These are phyloP conservation scores for Leishmania gerbilli DNA, from an alignment of 208 protist genomes.

Conservation along the genomic window DNA sequence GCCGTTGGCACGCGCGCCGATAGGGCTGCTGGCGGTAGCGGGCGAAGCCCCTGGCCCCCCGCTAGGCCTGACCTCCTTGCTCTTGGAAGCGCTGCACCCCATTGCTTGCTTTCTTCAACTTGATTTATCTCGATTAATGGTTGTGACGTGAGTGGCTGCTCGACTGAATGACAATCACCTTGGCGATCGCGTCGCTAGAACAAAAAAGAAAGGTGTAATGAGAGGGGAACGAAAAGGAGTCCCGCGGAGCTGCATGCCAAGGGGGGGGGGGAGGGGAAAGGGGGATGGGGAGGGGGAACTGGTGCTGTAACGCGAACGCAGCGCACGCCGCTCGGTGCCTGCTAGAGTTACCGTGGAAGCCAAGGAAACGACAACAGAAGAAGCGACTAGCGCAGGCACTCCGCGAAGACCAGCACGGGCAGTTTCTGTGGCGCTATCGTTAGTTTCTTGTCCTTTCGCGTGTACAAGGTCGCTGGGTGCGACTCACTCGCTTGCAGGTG, in stretches of 20 bases:
- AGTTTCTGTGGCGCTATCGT: background rate
- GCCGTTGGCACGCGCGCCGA: constrained; percentile 3
- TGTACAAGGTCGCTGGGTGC: background rate
- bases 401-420: background rate
- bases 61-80: constrained; percentile 24
- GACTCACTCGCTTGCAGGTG: background rate
- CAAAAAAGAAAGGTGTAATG: background rate
- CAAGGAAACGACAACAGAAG: background rate
- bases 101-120: constrained; percentile 29
- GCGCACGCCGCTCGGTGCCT: background rate
- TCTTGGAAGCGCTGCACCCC: constrained; percentile 58
- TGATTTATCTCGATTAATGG: background rate
- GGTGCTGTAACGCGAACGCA: background rate
- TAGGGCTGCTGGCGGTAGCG: background rate
- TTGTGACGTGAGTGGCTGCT: background rate
- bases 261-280: background rate
- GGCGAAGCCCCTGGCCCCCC: constrained; percentile 4
- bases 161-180: background rate
- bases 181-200: background rate
- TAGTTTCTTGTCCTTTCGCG: background rate
- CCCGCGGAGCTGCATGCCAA: background rate
- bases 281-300: background rate
- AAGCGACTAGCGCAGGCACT: background rate
- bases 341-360: background rate
- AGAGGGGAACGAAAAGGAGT: background rate